Evolutionary conservation across 257 asterid species (phyloP), one percentile per base, ranked within the genome.

Genomic region (Solanum pinnatisectum): DNA sequence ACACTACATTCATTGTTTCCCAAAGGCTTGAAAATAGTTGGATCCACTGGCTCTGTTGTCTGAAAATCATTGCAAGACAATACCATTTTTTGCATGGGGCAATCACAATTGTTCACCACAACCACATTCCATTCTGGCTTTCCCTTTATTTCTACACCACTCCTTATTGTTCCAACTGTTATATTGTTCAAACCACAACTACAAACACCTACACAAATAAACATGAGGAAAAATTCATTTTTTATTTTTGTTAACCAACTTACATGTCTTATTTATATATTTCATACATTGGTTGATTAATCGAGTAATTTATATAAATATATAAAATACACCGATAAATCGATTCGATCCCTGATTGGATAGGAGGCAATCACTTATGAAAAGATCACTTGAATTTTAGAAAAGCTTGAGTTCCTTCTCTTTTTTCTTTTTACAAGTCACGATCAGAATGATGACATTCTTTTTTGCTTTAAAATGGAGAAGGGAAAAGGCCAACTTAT

Each of bases 121-220:
- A 81, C 59, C 8, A 87, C 89, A 25, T 87, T 87, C 89, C 89
- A 87, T n/a, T 87, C 89, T 68, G 89, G 20, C 56, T 87, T 67
- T 22, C 84, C 89, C 32, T 46, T 42, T 82, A 82, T 82, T 68
- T 87, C 87, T 32, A 36, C 70, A 36, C 89, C 89, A 82, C 89
- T 87, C 77, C 89, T 42, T 10, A 81, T 85, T 46, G 89, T 87
- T 73, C 87, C 89, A 30, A 87, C n/a, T 27, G 85, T 85, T 67
- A 87, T 67, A 46, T 82, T 87, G 87, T 87, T 82, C 71, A 87
- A 46, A 39, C 56, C 89, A 87, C 89, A 87, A 44, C 65, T 60
- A 79, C 40, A 8, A 79, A 79, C 67, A 44, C 63, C 85, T 79
- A 79, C 40, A 79, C 65, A 44, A 79, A 44, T 3, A 81, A 79